Evolutionary conservation across 164 flowering plant species (phyloP), one percentile per base, ranked within the genome.

Genomic region (Dillenia turbinata): DNA sequence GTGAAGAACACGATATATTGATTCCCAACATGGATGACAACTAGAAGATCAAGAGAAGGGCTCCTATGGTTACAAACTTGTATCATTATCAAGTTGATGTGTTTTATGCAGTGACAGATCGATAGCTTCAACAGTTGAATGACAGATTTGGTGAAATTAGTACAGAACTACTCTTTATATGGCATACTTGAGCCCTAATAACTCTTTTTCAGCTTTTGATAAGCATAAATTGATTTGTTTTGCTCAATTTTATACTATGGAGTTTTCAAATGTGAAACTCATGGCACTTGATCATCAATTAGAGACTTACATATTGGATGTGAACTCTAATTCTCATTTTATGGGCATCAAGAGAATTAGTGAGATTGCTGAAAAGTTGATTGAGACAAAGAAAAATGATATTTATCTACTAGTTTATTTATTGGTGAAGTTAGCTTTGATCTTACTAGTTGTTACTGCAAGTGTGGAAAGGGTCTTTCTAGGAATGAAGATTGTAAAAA

Each of bases 1-100:
- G 71, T 49, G 44, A 47, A 3, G 40, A 57, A 22, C 60, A 54
- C 54, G 57, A 59, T 17, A 63, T 71, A 15, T n/a, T 14, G 10
- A 17, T 63, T 26, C 57, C 59, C 0, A 24, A 52, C 5, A 69
- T 69, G 67, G 48, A 63, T 43, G 62, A 54, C 7, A 11, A 10
- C 3, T 61, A 16, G 57, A 52, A 52, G 54, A 54, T 53, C 69
- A 22, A 5, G 47, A n/a, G 5, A 3, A 43, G 10, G 5, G 14
- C 45, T 15, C 33, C 13, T n/a, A 2, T 52, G 17, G 43, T 54
- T 12, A 63, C 60, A 44, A 63, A 47, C 45, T 52, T 44, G 2
- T 10, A 63, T 40, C 53, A 55, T n/a, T 63, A 44, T 16, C 17
- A 63, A 10, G 44, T 46, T 15, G 51, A 55, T 12, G 14, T 63